Conservation (phyloP, 2,329 filamentous ascomycete species). For the Colletotrichum nymphaeae region DNA sequence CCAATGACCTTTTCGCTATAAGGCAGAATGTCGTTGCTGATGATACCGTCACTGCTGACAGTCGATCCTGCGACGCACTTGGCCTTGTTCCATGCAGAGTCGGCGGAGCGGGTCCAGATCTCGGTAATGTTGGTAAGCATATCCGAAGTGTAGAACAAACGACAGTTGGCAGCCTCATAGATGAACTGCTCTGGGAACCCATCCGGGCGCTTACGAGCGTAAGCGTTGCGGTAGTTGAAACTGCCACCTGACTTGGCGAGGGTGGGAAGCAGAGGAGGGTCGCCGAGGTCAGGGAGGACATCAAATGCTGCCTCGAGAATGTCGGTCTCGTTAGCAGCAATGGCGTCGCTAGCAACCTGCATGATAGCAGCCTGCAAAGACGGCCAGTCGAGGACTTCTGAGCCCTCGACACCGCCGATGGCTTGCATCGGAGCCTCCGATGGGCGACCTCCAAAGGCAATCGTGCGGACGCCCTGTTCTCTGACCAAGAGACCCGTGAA, state of each 20-base stretch:
- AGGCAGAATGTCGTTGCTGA: conserved; percentile 11
- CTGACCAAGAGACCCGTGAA: conserved; percentile 66
- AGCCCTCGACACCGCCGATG: conserved; percentile 69
- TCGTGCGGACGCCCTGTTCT: conserved; percentile 63
- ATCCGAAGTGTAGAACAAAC: conserved; percentile 64
- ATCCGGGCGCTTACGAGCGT: conserved; percentile 37
- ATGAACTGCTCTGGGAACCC: conserved; percentile 66
- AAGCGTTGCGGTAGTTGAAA: conserved; percentile 56
- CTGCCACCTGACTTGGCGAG: conserved; percentile 55
- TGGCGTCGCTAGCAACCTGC: neutral
- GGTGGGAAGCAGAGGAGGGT: conserved; percentile 23
- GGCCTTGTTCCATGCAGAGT: conserved; percentile 49
- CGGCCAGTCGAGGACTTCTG: conserved; percentile 48
- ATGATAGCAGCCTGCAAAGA: conserved; percentile 35
- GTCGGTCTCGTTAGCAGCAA: conserved; percentile 21
- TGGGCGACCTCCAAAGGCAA: conserved; percentile 69
- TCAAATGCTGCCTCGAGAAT: neutral
- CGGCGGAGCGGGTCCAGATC: conserved; percentile 59
- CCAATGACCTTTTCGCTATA: conserved; percentile 21
- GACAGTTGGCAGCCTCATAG: conserved; percentile 67
- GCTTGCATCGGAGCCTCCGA: conserved; percentile 62
- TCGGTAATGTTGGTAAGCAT: conserved; percentile 59
- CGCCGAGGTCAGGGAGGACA: conserved; percentile 9
- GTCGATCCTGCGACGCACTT: conserved; percentile 43
- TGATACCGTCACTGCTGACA: conserved; percentile 22